Evolutionary conservation across 163 green algal genomes (phyloP), one percentile per base, ranked within the genome.

Genomic region (Volvox carteri): DNA sequence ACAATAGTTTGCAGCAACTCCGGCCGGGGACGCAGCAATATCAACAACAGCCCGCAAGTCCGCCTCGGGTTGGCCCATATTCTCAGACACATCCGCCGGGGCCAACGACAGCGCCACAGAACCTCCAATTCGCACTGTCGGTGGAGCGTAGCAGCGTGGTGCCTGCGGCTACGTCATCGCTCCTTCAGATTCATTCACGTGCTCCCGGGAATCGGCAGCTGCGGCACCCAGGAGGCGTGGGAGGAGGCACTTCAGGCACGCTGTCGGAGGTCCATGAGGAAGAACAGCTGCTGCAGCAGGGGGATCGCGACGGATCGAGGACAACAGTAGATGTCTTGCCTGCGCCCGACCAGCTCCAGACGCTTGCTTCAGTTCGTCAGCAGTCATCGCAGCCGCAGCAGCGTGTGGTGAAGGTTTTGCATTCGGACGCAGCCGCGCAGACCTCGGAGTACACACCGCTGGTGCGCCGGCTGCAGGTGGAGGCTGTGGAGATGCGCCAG

Each of bases 401-500:
- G 25, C 28, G 56, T 39, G 39, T 35, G 44, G 54, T 52, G 11
- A 88, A 86, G 68, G 23, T 88, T 9, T 4, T 81, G 35, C 41
- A 79, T 39, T 23, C 58, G 11, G 85, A 90, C 2, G 58, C 58
- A 25, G 46, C 74, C 7, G 74, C 46, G 44, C 85, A 90, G 73
- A 90, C 85, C 3, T 73, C 73, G 2, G 85, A 90, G 54, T 88
- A 85, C 60, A 87, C 60, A n/a, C 52, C 48, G 35, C 73, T 79
- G 41, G 56, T 89, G 7, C 85, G 35, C 5, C 37, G 50, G 21
- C 37, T 89, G 41, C 68, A 86, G 48, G 30, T 65, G 33, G 56
- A 85, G 79, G 85, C 87, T 37, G 56, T 78, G 25, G 67, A 91
- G 56, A 79, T 86, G 76, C 37, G 80, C 25, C n/a, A 70, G 58